Conservation (phyloP, 2,329 filamentous ascomycete genomes). For the Teratosphaeria viscida region DNA sequence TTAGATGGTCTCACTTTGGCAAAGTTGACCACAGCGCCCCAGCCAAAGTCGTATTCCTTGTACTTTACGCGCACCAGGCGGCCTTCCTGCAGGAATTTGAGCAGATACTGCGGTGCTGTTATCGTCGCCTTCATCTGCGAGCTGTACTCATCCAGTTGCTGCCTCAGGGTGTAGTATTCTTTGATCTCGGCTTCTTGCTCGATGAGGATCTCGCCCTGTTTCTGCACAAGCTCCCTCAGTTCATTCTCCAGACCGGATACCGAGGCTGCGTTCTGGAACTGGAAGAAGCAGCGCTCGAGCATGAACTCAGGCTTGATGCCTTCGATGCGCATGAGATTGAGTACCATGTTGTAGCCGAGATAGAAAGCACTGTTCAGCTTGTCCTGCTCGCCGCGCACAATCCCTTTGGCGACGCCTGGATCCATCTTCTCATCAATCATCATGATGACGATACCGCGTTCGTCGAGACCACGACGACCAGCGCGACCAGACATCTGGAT, state of each 20-base stretch:
- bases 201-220: conserved; percentile 64
- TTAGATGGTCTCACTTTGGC: conserved; percentile 51
- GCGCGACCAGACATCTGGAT: conserved; percentile 98
- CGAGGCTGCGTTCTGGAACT: conserved; percentile 91
- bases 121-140: conserved; percentile 88
- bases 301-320: conserved; percentile 98
- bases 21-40: conserved; percentile 79
- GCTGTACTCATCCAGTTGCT: conserved; percentile 72
- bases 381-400: conserved; percentile 93
- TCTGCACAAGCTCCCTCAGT: conserved; percentile 64
- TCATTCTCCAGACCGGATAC: conserved; percentile 78
- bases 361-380: conserved; percentile 96
- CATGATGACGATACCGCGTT: conserved; percentile 98
- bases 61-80: conserved; percentile 79
- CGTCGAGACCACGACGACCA: conserved; percentile 91
- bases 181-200: conserved; percentile 79
- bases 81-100: conserved; percentile 78
- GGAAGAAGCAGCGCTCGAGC: conserved; percentile 96
- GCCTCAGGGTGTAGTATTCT: conserved; percentile 84
- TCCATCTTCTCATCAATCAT: conserved; percentile 98
- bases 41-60: conserved; percentile 74
- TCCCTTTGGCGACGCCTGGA: conserved; percentile 82
- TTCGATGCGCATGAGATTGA: conserved; percentile 94
- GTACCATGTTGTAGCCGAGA: conserved; percentile 97
- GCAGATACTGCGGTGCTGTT: conserved; percentile 77